These are phyloP conservation scores for Ogataea nitratoaversa DNA, from an alignment of 805 yeast species.

Conservation along the genomic window DNA sequence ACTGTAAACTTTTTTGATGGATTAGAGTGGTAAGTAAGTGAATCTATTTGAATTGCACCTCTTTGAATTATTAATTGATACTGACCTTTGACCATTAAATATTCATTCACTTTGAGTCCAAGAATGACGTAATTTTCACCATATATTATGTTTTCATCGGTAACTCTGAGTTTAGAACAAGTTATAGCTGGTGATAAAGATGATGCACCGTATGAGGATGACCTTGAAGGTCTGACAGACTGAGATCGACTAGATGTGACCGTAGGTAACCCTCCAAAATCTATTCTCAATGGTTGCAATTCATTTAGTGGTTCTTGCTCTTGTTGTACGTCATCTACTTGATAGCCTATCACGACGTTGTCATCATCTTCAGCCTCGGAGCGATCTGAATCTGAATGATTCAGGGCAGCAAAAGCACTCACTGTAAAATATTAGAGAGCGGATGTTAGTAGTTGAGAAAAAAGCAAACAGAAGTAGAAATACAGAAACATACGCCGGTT, in stretches of 20 bases:
- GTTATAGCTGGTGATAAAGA: conserved; percentile 9
- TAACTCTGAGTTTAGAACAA: conserved; percentile 36
- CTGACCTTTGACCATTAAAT: conserved; percentile 44
- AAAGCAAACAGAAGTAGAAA: background rate
- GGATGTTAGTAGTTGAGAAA: background rate
- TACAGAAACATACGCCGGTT: background rate
- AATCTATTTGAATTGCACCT: conserved; percentile 46
- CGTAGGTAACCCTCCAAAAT: conserved; percentile 4
- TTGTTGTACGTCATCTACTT: background rate
- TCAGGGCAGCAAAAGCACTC: conserved; percentile 34
- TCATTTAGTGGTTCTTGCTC: background rate
- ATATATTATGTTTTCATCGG: conserved; percentile 35
- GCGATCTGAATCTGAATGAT: conserved; percentile 16
- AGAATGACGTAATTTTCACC: conserved; percentile 31
- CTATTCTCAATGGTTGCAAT: background rate
- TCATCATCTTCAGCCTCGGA: conserved; percentile 5
- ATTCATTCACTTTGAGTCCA: conserved; percentile 42
- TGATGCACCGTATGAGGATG: conserved; percentile 1
- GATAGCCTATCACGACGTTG: conserved; percentile 2
- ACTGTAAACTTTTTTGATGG: conserved; percentile 12
- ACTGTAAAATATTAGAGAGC: conserved; percentile 5
- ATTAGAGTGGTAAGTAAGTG: conserved; percentile 30
- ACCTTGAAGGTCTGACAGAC: background rate
- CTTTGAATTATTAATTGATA: conserved; percentile 38
- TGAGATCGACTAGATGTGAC: background rate